phyloP scores from a whole-genome alignment of 2,329 filamentous ascomycete species.

The Aureobasidium sp. region DNA sequence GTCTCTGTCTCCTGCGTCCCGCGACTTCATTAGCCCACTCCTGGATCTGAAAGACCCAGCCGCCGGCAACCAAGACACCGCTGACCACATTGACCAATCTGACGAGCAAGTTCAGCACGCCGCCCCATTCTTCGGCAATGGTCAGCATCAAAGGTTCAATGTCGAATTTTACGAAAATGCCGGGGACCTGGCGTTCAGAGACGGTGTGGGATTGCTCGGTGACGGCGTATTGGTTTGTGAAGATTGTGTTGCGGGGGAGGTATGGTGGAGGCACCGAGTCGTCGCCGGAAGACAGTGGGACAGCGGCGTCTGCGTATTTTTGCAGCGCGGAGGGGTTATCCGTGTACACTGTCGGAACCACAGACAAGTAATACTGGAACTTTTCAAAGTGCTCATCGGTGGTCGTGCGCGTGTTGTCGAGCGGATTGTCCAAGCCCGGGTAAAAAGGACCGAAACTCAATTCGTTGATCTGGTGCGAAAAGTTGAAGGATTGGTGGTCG shows the following conservation, averaged over 20 bases:
- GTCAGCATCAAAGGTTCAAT: slow-evolving; percentile 91
- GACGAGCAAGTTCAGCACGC: slow-evolving; percentile 67
- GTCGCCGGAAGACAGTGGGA: slow-evolving; percentile 37
- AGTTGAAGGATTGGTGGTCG: slow-evolving; percentile 84
- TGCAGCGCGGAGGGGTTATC: slow-evolving; percentile 43
- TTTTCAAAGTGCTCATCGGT: slow-evolving; percentile 80
- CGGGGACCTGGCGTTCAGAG: slow-evolving; percentile 65
- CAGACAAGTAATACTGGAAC: slow-evolving; percentile 94
- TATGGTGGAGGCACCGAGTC: slow-evolving; percentile 26
- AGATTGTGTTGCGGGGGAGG: slow-evolving; percentile 54
- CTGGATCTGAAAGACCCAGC: slow-evolving; percentile 82
- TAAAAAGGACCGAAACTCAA: slow-evolving; percentile 97
- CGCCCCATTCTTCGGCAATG: slow-evolving; percentile 72
- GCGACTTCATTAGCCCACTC: slow-evolving; percentile 60
- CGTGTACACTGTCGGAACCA: slow-evolving; percentile 90
- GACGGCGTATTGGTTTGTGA: slow-evolving; percentile 97
- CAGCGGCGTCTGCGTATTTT: slow-evolving; percentile 26
- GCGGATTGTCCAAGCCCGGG: slow-evolving; percentile 84
- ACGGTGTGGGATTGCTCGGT: slow-evolving; percentile 76
- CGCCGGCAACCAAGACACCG: slow-evolving; percentile 85
- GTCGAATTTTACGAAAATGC: slow-evolving; percentile 97
- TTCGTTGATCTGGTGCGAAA: slow-evolving; percentile 93
- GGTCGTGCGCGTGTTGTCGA: slow-evolving; percentile 79
- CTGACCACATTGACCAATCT: slow-evolving; percentile 85
- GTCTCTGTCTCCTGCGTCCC: slow-evolving; percentile 35